Evolutionary conservation across 148 eudicot species (phyloP).

Genomic region (Rhododendron kiyosumense): DNA sequence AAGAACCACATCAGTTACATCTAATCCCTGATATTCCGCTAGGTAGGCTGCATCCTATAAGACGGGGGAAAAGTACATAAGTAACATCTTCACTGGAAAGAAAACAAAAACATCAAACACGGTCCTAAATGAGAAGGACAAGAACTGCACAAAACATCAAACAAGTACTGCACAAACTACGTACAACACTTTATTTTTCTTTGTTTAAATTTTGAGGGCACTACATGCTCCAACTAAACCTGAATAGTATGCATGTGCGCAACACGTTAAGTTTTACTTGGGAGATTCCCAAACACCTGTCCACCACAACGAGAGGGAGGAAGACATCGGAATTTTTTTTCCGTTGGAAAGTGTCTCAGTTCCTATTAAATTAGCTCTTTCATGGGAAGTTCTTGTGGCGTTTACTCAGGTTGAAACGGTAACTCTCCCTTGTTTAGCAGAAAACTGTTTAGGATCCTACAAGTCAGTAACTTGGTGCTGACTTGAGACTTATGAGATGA

Average conservation of each 20-base stretch:
- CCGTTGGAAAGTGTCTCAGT: not conserved
- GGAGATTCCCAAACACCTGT: not conserved
- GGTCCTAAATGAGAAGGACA: not conserved
- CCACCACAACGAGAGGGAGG: not conserved
- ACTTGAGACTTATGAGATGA: not conserved
- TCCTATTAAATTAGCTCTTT: not conserved
- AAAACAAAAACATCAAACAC: not conserved
- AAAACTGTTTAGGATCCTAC: not conserved
- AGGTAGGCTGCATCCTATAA: constrained; percentile 80
- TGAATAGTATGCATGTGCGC: not conserved
- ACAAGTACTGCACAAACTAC: not conserved
- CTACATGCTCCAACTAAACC: not conserved
- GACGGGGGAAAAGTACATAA: not conserved
- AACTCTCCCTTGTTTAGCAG: not conserved
- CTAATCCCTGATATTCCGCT: constrained; percentile 52
- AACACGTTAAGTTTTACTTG: not conserved
- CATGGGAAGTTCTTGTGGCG: too few species aligned
- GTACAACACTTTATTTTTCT: not conserved
- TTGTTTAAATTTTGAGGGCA: not conserved
- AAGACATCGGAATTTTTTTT: not conserved
- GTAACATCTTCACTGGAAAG: not conserved
- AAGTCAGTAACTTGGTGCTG: not conserved
- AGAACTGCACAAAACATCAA: not conserved
- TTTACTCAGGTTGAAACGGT: not conserved
- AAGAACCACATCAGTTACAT: constrained; percentile 53